phyloP scores from a whole-genome alignment of 73 alveolate species.

The Symbiodinium pilosum region DNA sequence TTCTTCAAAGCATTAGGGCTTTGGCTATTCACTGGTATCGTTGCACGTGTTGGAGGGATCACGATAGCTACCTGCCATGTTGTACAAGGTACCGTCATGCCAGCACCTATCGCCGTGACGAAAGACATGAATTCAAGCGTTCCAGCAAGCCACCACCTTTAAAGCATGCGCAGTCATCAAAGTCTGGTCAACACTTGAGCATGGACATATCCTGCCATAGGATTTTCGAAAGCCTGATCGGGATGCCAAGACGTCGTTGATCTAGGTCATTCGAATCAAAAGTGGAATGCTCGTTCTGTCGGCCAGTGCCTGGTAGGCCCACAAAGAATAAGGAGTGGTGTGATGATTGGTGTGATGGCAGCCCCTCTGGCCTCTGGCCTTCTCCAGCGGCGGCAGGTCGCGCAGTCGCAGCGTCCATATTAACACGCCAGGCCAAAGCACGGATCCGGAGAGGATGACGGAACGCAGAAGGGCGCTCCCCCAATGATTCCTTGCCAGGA shows the following conservation, averaged over 20 bases:
- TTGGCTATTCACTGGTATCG: no score
- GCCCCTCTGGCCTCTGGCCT: neutral
- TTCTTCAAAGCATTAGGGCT: no score
- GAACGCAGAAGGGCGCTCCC: slow-evolving; percentile 38
- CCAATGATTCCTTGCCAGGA: slow-evolving; percentile 68
- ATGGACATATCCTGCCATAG: neutral
- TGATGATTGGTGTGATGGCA: no score
- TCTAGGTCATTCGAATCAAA: slow-evolving; percentile 23
- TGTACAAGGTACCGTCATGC: slow-evolving; percentile 43
- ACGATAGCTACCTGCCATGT: no score
- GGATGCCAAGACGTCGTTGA: slow-evolving; percentile 1
- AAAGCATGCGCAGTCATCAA: neutral
- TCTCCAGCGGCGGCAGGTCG: slow-evolving; percentile 50
- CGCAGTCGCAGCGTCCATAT: slow-evolving; percentile 30
- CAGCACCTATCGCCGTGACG: slow-evolving; percentile 49
- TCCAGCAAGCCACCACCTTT: slow-evolving; percentile 28
- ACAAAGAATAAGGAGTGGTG: no score
- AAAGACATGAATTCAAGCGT: slow-evolving; percentile 28
- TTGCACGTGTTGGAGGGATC: no score
- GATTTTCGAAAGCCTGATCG: neutral
- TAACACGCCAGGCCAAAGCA: slow-evolving; percentile 61
- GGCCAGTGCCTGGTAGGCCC: neutral
- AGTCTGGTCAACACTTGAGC: neutral
- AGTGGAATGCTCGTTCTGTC: neutral
- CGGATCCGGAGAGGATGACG: slow-evolving; percentile 35